Percentiles rank a stretch among this genome's conserved stretches.
These are phyloP conservation scores for Isabelozyma heimii DNA, from an alignment of 805 yeast species.

Conservation along the genomic window DNA sequence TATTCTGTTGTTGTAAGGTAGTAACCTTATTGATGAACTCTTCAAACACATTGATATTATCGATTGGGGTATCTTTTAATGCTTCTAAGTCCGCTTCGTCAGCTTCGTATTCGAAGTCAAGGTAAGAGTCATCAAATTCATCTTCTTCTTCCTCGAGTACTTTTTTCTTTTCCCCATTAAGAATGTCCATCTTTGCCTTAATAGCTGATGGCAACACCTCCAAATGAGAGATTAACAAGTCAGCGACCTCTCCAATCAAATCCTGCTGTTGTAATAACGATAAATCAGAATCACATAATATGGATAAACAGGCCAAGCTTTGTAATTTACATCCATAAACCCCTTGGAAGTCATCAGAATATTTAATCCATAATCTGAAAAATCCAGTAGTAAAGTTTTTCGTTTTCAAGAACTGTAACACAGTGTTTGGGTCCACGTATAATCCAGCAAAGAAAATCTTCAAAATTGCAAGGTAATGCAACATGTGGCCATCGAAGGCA, in stretches of 20 bases:
- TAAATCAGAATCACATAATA: slow-evolving; percentile 30
- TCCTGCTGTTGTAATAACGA: slow-evolving; percentile 29
- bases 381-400: slow-evolving; percentile 36
- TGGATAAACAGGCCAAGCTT: slow-evolving; percentile 43
- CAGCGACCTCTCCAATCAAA: slow-evolving; percentile 34
- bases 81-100: slow-evolving; percentile 83
- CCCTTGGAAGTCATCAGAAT: slow-evolving; percentile 46
- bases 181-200: slow-evolving; percentile 35
- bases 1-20: slow-evolving; percentile 47
- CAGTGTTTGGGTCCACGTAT: slow-evolving; percentile 35
- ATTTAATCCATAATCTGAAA: slow-evolving; percentile 47
- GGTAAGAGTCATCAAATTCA: slow-evolving; percentile 29
- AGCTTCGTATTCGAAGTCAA: slow-evolving; percentile 42
- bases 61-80: slow-evolving; percentile 74
- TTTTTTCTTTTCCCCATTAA: slow-evolving; percentile 10
- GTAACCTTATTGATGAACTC: slow-evolving; percentile 58
- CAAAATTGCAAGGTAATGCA: slow-evolving; percentile 40
- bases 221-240: slow-evolving; percentile 38
- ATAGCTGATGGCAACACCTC: slow-evolving; percentile 49
- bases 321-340: slow-evolving; percentile 57
- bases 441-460: slow-evolving; percentile 41
- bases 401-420: slow-evolving; percentile 35
- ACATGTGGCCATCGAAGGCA: slow-evolving; percentile 45
- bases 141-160: slow-evolving; percentile 24
- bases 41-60: slow-evolving; percentile 67